These are phyloP conservation scores for Hanseniaspora osmophila DNA, from an alignment of 805 yeast genomes.

Conservation along the genomic window DNA sequence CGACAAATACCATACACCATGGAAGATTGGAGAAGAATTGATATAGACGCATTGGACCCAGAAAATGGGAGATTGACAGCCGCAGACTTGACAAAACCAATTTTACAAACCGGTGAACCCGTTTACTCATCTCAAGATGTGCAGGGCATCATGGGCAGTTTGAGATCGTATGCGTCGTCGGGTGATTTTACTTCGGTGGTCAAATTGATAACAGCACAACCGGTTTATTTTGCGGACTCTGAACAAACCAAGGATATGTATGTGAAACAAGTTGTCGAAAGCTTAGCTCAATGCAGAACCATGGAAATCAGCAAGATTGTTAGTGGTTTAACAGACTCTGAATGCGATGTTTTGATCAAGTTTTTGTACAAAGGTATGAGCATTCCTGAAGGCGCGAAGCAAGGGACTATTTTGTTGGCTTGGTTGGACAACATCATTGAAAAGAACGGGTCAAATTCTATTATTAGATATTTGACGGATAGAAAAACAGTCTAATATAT, in stretches of 20 bases:
- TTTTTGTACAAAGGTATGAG: constrained; percentile 80
- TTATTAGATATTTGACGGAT: constrained; percentile 75
- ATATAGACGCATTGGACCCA: constrained; percentile 81
- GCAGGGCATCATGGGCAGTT: constrained; percentile 37
- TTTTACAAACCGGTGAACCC: constrained; percentile 17
- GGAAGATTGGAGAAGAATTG: constrained; percentile 89
- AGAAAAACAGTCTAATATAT: constrained; percentile 51
- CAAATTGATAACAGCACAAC: constrained; percentile 44
- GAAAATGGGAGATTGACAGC: constrained; percentile 50
- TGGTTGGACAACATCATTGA: constrained; percentile 91
- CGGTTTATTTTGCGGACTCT: constrained; percentile 73
- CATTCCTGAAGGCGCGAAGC: constrained; percentile 61
- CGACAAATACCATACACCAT: constrained; percentile 17
- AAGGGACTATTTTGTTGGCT: constrained; percentile 69
- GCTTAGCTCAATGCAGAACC: constrained; percentile 51
- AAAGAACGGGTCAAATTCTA: constrained; percentile 74
- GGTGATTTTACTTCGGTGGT: constrained; percentile 66
- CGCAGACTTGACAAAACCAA: constrained; percentile 47
- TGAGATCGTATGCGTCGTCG: constrained; percentile 48
- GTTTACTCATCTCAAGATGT: constrained; percentile 37
- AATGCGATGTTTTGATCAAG: constrained; percentile 68
- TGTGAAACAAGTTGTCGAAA: constrained; percentile 48
- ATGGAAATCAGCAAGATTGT: constrained; percentile 55
- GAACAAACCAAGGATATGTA: constrained; percentile 27
- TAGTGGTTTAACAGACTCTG: constrained; percentile 41